Base-by-base conservation (phyloP, 2,329 filamentous ascomycete genomes). In the Phyllosticta capitalensis region DNA sequence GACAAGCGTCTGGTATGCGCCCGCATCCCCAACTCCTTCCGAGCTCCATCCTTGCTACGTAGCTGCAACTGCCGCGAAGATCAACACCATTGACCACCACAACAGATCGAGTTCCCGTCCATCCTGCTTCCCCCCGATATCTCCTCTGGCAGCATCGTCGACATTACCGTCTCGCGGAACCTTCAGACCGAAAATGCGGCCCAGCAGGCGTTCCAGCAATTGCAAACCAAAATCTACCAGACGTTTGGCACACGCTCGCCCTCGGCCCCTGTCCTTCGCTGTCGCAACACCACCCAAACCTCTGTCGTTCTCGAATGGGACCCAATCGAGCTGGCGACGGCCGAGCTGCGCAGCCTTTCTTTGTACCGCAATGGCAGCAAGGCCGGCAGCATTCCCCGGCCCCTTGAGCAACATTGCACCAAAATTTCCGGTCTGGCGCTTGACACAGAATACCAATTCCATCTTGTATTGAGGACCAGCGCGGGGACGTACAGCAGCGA, bases 271-370 rank as follows among this genome's bases (percentile, higher is more conserved):
- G 75, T 88, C 55, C 84, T 99, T 38, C 89, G 91, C 69, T 95
- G 94, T 75, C 88, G 91, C 75, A 99, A 97, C 81, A 92, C 92
- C 59, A 99, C 94, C 0, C 94, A 99, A 76, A 99, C 94, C n/a
- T 95, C 90, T 26, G 88, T 97, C 52, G 94, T 99, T 45, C 88
- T 99, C 56, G 94, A 97, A 76, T 99, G 94, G 94, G 94, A 97
- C 64, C 90, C 92, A 33, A 88, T 99, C 69, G 83, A 92, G 67
- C 85, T 96, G 55, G 94, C 92, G 21, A 97, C 92, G 5, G 91
- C 94, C 64, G 90, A 94, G 71, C 82, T 97, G 63, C 87, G 94
- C 68, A 92, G 89, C 55, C 83, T 99, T 57, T 90, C 88, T 61
- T 81, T 99, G 56, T 97, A 94, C 76, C 88, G 94, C 72, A 99